These are phyloP conservation scores for Polygonum maritimum DNA, from an alignment of 148 eudicot genomes.

Conservation along the genomic window DNA sequence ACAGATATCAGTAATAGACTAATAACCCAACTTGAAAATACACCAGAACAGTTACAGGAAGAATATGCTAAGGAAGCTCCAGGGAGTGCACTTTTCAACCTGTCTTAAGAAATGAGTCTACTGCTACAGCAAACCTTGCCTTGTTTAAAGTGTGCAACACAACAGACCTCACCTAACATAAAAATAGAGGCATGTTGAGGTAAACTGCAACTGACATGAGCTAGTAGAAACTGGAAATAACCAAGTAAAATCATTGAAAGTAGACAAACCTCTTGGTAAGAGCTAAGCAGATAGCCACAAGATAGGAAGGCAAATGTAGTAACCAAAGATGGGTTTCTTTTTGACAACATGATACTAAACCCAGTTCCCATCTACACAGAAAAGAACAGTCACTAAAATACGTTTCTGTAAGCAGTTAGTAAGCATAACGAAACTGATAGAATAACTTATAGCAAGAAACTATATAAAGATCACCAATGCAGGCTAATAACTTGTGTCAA, in stretches of 20 bases:
- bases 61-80: neutral
- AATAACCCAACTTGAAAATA: neutral
- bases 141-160: conserved; percentile 82
- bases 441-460: neutral
- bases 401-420: neutral
- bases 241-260: conserved; percentile 3
- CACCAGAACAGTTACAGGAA: neutral
- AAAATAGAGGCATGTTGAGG: conserved; percentile 8
- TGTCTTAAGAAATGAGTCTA: conserved; percentile 79
- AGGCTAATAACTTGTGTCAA: neutral
- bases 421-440: neutral
- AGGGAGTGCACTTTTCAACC: conserved; percentile 29
- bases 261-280: conserved; percentile 80
- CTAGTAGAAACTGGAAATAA: neutral
- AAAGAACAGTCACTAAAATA: conserved; percentile 5
- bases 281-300: conserved; percentile 88
- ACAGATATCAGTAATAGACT: conserved; percentile 1
- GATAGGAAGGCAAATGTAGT: conserved; percentile 80
- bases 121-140: conserved; percentile 86
- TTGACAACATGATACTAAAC: conserved; percentile 79
- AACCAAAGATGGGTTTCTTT: conserved; percentile 69
- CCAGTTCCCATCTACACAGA: conserved; percentile 89
- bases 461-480: neutral
- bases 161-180: conserved; percentile 72
- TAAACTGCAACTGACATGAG: conserved; percentile 13